A percentile compares a stretch with the other conserved stretches of the same genome.
These are phyloP conservation scores for Phytopythium sindhum DNA, from an alignment of 352 stramenopile genomes.

Conservation along the genomic window DNA sequence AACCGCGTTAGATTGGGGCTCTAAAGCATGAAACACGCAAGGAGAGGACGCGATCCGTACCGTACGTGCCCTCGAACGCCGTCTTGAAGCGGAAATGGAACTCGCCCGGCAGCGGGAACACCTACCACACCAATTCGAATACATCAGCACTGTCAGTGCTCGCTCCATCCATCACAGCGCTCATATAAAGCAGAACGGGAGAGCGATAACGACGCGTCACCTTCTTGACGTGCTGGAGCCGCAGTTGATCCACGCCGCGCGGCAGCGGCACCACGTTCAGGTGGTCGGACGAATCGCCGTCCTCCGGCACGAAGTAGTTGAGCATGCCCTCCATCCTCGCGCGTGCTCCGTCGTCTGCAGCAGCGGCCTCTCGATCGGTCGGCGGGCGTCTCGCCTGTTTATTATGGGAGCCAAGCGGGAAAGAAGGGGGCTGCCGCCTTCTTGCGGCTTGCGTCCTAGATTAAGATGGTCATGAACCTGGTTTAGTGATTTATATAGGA, in stretches of 20 bases:
- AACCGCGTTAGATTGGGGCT: neutral
- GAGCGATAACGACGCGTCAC: slow-evolving; percentile 18
- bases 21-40: neutral
- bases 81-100: slow-evolving; percentile 89
- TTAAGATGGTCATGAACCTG: neutral
- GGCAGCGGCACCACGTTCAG: slow-evolving; percentile 81
- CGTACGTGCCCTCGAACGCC: slow-evolving; percentile 81
- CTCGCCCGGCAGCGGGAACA: slow-evolving; percentile 73
- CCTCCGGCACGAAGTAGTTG: slow-evolving; percentile 86
- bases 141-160: neutral
- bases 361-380: neutral
- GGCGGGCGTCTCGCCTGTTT: neutral
- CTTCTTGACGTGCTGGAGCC: slow-evolving; percentile 79
- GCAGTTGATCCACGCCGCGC: slow-evolving; percentile 61
- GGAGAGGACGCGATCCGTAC: slow-evolving; percentile 23
- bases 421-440: neutral
- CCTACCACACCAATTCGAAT: slow-evolving; percentile 7
- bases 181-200: no score
- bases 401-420: no score
- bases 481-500: neutral
- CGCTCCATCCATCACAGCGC: no score
- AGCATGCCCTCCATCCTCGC: slow-evolving; percentile 80
- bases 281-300: slow-evolving; percentile 83
- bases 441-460: neutral
- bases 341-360: neutral